Percentiles rank a stretch among this genome's conserved stretches.
These are phyloP conservation scores for Paramecium primaurelia DNA, from an alignment of 73 alveolate species.

Conservation along the genomic window DNA sequence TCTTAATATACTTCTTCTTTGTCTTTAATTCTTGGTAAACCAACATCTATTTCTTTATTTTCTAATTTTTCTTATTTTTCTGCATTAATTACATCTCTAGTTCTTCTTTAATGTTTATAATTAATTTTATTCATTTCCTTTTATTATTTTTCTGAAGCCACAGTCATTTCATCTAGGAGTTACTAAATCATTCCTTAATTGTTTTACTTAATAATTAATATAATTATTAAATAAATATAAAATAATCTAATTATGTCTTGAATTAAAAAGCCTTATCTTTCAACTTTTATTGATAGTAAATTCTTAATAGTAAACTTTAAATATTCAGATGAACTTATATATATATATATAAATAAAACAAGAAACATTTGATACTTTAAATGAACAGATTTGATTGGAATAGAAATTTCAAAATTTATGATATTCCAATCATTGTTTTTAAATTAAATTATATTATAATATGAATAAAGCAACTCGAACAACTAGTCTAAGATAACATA, in stretches of 20 bases:
- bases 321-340: not conserved
- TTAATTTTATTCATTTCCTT: not conserved
- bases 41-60: constrained; percentile 34
- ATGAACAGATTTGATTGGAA: not conserved
- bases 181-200: constrained; percentile 4
- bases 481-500: not conserved
- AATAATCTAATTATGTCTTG: not conserved
- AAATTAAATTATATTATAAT: not conserved
- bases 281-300: not conserved
- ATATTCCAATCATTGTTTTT: not conserved
- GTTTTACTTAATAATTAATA: not conserved
- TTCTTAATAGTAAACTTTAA: not conserved
- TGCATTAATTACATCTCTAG: constrained; percentile 19
- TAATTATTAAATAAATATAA: not conserved
- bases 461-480: constrained; percentile 15
- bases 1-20: constrained; percentile 37
- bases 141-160: not conserved
- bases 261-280: not conserved
- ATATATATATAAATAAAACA: not conserved
- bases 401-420: not conserved
- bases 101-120: constrained; percentile 15
- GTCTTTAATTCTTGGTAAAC: constrained; percentile 24
- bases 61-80: constrained; percentile 39
- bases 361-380: not conserved
- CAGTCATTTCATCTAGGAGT: constrained; percentile 8